Evolutionary conservation across 148 eudicot species (phyloP), one percentile per base, ranked within the genome.

Genomic region (Chenopodium suecicum): DNA sequence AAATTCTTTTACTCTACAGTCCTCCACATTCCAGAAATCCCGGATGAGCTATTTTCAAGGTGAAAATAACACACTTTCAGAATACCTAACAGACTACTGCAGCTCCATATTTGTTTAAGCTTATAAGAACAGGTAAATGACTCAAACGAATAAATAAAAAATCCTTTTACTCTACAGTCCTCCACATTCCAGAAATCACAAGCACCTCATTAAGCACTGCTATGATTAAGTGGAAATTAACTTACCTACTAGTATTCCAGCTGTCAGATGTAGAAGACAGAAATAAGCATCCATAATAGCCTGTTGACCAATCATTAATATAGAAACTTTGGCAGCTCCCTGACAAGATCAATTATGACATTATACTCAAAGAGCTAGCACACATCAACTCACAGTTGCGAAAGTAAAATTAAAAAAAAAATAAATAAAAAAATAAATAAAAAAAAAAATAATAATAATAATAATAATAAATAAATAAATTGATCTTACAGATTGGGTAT

Each of bases 301-400:
- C 76, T 96, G 99, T 71, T 96, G 99, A 76, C 99, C 99, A 62
- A 96, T 89, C 95, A 91, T 93, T 82, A 94, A 73, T 77, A 96
- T 91, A 34, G 99, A 96, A 87, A 96, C 98, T 89, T 96, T 96
- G 89, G 99, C 98, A 80, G 99, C 95, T 80, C 99, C 99, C 99
- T 96, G 80, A 78, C 52, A 82, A 78, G 50, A 9, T 29, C 31
- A 68, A 68, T 54, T 25, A 77, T 46, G 32, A 77, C 6, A 6
- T 77, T 50, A 78, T 34, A 76, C n/a, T 70, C 17, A 37, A 44
- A 75, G 71, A 60, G 71, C 72, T 48, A 44, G 2, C 54, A 80
- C 48, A 67, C 25, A 27, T 19, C 2, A 74, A 79, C 17, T 48
- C n/a, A 79, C 37, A 75, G 44, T 41, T 41, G 44, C 7, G 7